Percentiles rank a stretch among this genome's conserved stretches.
Evolutionary conservation across 1,284 basidiomycete genomes (phyloP).

Genomic region (Malassezia equina): DNA sequence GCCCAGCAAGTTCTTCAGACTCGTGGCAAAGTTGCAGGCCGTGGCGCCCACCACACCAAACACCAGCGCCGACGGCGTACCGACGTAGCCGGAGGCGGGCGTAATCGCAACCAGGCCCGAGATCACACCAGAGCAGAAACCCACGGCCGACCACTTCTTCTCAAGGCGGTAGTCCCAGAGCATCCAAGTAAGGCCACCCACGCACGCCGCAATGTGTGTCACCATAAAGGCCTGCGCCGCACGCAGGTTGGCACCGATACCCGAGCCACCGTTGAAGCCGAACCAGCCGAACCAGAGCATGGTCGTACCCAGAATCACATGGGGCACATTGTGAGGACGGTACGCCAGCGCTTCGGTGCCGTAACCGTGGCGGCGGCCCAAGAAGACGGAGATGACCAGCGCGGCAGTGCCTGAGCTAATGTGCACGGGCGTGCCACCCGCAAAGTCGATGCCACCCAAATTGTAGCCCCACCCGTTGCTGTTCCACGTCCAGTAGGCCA

Average conservation of each 20-base stretch:
- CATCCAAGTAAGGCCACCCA: conserved; percentile 51
- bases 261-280: conserved; percentile 48
- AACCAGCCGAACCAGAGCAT: conserved; percentile 50
- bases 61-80: conserved; percentile 35
- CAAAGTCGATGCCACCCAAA: conserved; percentile 49
- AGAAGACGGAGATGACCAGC: conserved; percentile 46
- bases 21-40: conserved; percentile 83
- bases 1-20: conserved; percentile 62
- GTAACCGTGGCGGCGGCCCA: conserved; percentile 50
- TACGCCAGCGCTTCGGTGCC: conserved; percentile 49
- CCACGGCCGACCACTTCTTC: conserved; percentile 57
- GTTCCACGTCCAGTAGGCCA: conserved; percentile 48
- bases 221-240: conserved; percentile 50
- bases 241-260: conserved; percentile 49
- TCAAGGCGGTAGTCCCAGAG: conserved; percentile 49
- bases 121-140: conserved; percentile 55
- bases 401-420: conserved; percentile 49
- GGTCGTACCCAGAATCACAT: conserved; percentile 50
- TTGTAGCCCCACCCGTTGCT: conserved; percentile 40
- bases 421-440: conserved; percentile 50
- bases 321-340: conserved; percentile 49
- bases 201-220: conserved; percentile 65
- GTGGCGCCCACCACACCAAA: conserved; percentile 66
- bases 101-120: conserved; percentile 58
- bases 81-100: conserved; percentile 59